These are phyloP conservation scores for Parsonsia alboflavescens DNA, from an alignment of 257 asterid species.

Conservation along the genomic window DNA sequence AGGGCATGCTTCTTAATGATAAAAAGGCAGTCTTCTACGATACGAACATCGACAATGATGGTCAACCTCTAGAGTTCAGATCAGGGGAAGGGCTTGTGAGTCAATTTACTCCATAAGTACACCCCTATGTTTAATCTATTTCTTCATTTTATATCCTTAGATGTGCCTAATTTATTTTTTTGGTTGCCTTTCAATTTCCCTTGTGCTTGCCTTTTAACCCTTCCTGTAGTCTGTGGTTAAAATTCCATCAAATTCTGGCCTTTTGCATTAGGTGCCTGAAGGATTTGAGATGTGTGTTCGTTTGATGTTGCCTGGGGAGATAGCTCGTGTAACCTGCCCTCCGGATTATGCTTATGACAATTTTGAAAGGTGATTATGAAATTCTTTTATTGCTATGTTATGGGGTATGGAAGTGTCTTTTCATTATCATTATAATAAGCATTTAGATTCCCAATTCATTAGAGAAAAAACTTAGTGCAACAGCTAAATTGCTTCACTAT, in stretches of 20 bases:
- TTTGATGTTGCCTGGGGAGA: slow-evolving; percentile 94
- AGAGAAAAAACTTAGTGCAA: not conserved
- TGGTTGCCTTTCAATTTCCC: not conserved
- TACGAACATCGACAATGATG: slow-evolving; percentile 62
- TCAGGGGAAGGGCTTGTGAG: slow-evolving; percentile 99
- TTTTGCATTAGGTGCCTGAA: slow-evolving; percentile 74
- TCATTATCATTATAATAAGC: not conserved
- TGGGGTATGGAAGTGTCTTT: not conserved
- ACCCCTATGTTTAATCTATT: slow-evolving; percentile 1
- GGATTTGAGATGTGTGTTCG: slow-evolving; percentile 98
- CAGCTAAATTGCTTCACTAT: not conserved
- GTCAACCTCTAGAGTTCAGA: slow-evolving; percentile 88
- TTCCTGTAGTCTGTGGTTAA: not conserved
- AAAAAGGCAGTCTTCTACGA: slow-evolving; percentile 77
- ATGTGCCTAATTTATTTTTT: not conserved
- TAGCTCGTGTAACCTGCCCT: slow-evolving; percentile 82
- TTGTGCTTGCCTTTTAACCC: not conserved
- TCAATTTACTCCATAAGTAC: slow-evolving; percentile 20
- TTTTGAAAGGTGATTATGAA: slow-evolving; percentile 60
- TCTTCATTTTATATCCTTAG: not conserved
- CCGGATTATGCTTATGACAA: slow-evolving; percentile 98
- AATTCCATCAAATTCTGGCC: slow-evolving; percentile 7
- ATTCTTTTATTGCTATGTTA: not conserved
- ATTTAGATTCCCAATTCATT: not conserved
- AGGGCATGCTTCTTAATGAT: slow-evolving; percentile 82